Percentiles rank a stretch among this genome's conserved stretches.
Conservation (phyloP, 176 grass and related monocot genomes). For the Aegilops speltoides region DNA sequence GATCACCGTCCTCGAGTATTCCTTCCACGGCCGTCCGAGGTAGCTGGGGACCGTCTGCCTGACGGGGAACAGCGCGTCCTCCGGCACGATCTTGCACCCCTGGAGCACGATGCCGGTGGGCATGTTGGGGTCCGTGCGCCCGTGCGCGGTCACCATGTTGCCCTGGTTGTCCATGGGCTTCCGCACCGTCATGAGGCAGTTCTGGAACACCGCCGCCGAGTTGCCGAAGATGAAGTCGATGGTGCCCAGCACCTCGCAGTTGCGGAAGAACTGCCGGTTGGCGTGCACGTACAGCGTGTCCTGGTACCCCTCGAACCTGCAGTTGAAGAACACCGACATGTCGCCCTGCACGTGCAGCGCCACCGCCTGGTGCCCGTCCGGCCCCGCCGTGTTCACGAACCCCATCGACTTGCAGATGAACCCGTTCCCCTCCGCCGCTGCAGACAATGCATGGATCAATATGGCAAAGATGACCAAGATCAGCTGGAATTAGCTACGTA, state of each 20-base stretch:
- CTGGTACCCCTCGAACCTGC: slow-evolving; percentile 80
- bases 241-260: slow-evolving; percentile 75
- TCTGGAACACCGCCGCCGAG: slow-evolving; percentile 70
- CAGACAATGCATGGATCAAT: background rate
- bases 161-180: slow-evolving; percentile 64
- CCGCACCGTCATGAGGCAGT: slow-evolving; percentile 80
- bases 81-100: slow-evolving; percentile 71
- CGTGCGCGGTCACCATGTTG: slow-evolving; percentile 76
- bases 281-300: slow-evolving; percentile 89
- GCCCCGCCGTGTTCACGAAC: slow-evolving; percentile 82
- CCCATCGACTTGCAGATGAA: slow-evolving; percentile 91
- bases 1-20: slow-evolving; percentile 58
- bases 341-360: slow-evolving; percentile 71
- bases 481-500: no score
- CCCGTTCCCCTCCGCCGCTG: slow-evolving; percentile 58
- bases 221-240: slow-evolving; percentile 93
- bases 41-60: slow-evolving; percentile 53
- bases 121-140: slow-evolving; percentile 66
- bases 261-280: slow-evolving; percentile 72
- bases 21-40: slow-evolving; percentile 88
- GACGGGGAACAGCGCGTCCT: slow-evolving; percentile 50
- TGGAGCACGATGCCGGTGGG: slow-evolving; percentile 75
- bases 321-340: slow-evolving; percentile 72
- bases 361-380: slow-evolving; percentile 79
- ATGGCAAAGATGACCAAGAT: background rate